phyloP scores from a whole-genome alignment of 2,329 filamentous ascomycete genomes.

The Hymenoscyphus fraxineus region DNA sequence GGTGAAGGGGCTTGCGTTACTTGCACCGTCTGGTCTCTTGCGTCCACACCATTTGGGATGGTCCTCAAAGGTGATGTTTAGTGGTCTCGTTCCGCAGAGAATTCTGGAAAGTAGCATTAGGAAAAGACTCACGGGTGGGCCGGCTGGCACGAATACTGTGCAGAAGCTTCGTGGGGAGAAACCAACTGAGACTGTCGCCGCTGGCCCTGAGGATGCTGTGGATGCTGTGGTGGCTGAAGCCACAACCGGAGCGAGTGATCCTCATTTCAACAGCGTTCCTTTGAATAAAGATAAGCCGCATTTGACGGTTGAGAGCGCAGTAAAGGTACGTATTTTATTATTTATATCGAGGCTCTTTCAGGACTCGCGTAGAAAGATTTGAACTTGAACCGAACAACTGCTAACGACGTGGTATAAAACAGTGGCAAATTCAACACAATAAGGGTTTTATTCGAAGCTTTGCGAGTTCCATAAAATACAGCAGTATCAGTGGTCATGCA shows the following conservation, averaged over 20 bases:
- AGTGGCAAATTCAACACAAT: conserved; percentile 55
- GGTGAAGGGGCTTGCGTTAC: conserved; percentile 66
- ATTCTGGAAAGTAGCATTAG: conserved; percentile 33
- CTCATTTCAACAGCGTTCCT: conserved; percentile 21
- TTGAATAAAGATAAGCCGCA: conserved; percentile 20
- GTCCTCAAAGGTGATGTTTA: conserved; percentile 49
- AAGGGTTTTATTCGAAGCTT: conserved; percentile 57
- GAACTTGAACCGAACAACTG: background rate
- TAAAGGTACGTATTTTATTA: conserved; percentile 35
- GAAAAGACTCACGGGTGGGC: conserved; percentile 12
- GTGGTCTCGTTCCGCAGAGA: conserved; percentile 50
- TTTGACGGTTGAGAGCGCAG: conserved; percentile 29
- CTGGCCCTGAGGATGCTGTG: conserved; percentile 12
- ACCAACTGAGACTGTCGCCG: conserved; percentile 9
- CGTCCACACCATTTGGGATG: conserved; percentile 50
- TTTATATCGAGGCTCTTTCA: background rate
- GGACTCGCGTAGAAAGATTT: background rate
- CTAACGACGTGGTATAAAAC: background rate
- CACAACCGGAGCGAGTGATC: conserved; percentile 16
- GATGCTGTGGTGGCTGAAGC: conserved; percentile 19
- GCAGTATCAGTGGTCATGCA: conserved; percentile 51
- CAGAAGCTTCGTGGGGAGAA: conserved; percentile 1
- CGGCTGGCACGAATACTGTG: background rate
- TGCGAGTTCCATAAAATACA: conserved; percentile 53
- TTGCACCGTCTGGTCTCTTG: conserved; percentile 77